Evolutionary conservation across 345 rosid genomes (phyloP).

Genomic region (Firmiana major): DNA sequence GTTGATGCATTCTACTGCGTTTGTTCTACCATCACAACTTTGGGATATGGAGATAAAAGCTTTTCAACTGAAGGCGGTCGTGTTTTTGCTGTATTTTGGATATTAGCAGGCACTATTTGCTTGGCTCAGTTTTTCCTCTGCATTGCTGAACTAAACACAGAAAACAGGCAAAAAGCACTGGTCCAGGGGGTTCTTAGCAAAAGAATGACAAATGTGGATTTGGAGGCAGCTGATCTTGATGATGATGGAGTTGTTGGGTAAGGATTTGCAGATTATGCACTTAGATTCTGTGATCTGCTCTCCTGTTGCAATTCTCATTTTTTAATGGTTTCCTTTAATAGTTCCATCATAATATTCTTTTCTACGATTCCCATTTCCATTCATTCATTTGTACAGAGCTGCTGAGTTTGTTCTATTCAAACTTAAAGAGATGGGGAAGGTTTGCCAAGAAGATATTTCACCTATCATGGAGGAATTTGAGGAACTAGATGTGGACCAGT

Average conservation of each 20-base stretch:
- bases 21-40: slow-evolving; percentile 74
- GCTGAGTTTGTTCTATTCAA: slow-evolving; percentile 56
- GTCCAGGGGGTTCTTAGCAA: slow-evolving; percentile 71
- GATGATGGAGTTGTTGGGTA: slow-evolving; percentile 72
- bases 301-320: not conserved
- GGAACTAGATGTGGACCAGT: slow-evolving; percentile 41
- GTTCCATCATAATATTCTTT: not conserved
- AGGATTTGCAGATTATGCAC: slow-evolving; percentile 13
- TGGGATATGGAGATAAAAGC: slow-evolving; percentile 85
- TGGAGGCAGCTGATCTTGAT: slow-evolving; percentile 87
- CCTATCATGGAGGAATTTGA: slow-evolving; percentile 52
- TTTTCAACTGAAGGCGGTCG: slow-evolving; percentile 59
- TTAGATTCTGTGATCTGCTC: not conserved
- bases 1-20: slow-evolving; percentile 76
- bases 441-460: slow-evolving; percentile 49
- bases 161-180: slow-evolving; percentile 50
- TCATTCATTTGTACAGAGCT: slow-evolving; percentile 29
- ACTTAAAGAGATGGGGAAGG: slow-evolving; percentile 78
- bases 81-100: slow-evolving; percentile 68
- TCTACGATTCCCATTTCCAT: not conserved
- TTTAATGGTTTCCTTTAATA: not conserved
- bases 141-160: slow-evolving; percentile 60
- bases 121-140: slow-evolving; percentile 69
- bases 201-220: slow-evolving; percentile 52
- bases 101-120: slow-evolving; percentile 51